A percentile compares a stretch with the other conserved stretches of the same genome.
These are phyloP conservation scores for Backusella morwellensis DNA, from an alignment of 192 early-diverging fungal genomes.

Conservation along the genomic window DNA sequence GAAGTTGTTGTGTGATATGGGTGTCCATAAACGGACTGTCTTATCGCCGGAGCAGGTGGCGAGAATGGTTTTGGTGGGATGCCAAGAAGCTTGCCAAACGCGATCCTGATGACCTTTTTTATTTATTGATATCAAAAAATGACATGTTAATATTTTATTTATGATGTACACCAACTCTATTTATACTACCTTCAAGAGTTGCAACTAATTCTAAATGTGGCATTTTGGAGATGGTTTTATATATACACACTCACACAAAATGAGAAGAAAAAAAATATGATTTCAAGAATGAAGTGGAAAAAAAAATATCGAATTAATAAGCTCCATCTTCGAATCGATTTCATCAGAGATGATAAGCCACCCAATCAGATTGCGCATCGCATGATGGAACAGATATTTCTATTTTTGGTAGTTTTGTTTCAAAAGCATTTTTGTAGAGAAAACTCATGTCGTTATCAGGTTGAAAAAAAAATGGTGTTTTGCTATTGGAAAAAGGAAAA, in stretches of 20 bases:
- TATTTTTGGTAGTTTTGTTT: no score
- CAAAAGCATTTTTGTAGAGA: no score
- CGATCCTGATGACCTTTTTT: constrained; percentile 73
- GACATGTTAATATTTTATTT: not conserved
- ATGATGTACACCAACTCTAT: not conserved
- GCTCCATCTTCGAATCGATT: not conserved
- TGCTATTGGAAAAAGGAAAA: no score
- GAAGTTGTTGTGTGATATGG: constrained; percentile 36
- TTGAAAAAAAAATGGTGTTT: no score
- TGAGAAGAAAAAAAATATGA: not conserved
- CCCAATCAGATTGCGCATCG: not conserved
- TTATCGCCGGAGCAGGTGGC: constrained; percentile 88
- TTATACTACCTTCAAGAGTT: constrained; percentile 15
- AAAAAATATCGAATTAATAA: not conserved
- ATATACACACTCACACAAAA: not conserved
- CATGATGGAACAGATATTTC: not conserved
- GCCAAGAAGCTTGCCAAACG: constrained; percentile 89
- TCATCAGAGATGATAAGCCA: constrained; percentile 17
- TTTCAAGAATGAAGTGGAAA: not conserved
- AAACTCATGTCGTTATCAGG: no score
- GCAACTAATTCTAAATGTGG: constrained; percentile 17
- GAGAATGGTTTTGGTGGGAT: constrained; percentile 67
- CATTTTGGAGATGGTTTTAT: not conserved
- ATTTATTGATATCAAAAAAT: not conserved
- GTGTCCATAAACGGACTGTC: constrained; percentile 84